Evolutionary conservation across 129 eudicot species (phyloP), one percentile per base, ranked within the genome.

Genomic region (Glebionis coronaria): DNA sequence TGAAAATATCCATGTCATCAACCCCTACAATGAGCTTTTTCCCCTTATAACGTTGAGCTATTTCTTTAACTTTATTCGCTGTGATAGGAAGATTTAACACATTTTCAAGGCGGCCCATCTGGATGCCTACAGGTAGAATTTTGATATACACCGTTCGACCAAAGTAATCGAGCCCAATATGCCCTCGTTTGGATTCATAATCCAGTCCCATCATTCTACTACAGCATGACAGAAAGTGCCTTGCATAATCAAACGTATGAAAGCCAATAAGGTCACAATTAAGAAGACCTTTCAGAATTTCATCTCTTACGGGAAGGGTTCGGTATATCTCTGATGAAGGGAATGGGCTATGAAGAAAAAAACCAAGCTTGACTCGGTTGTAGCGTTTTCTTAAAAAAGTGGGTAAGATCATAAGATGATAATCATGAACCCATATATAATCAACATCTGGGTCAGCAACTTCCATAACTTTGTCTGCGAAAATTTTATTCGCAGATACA

Each of bases 1-100:
- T 91, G 46, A 91, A 91, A 13, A 91, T 80, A 64, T 90, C 97
- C 95, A 90, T 87, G 78, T 90, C 97, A 69, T 90, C 97, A 63
- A 90, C 79, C 14, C 97, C 97, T 4, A 91, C 80, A 18, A 91
- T 83, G 57, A 91, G 23, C 42, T 81, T 80, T 63, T 91, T 91
- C 45, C 85, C 97, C 78, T 83, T 68, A 72, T 71, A 87, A 12
- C 71, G 82, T 47, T 91, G 85, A 29, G 66, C 71, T 63, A 87
- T 79, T 67, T 91, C 93, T 27, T 83, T 73, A 67, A 83, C 88
- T 70, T 84, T 87, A 21, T 50, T 68, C 45, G 77, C 67, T n/a
- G 97, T 91, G 31, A 84, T 80, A 38, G 90, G 78, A 49, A 82
- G 85, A 71, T 85, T 79, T 25, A 91, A 23, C 3, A 85, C 95